Percentiles rank a stretch among this genome's conserved stretches.
Conservation (phyloP, 106 monocot species). For the Phalaenopsis equestris region DNA sequence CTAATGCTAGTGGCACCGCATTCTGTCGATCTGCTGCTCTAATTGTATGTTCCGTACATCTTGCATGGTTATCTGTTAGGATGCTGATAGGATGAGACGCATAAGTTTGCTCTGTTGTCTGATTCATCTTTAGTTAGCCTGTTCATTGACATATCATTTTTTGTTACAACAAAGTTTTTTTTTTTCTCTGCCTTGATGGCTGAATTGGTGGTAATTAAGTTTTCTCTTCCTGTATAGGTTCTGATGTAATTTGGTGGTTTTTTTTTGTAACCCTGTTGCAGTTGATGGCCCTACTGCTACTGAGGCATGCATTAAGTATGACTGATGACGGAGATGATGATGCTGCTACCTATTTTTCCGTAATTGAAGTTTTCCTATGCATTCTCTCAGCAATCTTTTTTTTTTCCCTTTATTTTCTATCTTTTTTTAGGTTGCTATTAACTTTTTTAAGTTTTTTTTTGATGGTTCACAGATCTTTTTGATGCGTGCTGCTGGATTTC, state of each 20-base stretch:
- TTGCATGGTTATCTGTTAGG: neutral
- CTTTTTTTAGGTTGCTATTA: neutral
- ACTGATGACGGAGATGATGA: conserved; percentile 57
- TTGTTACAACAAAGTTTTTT: neutral
- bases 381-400: neutral
- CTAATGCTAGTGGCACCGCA: conserved; percentile 72
- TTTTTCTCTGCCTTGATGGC: neutral
- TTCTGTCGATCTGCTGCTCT: conserved; percentile 77
- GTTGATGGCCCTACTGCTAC: conserved; percentile 83
- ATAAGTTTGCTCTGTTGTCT: neutral
- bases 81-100: neutral
- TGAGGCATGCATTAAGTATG: conserved; percentile 71
- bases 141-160: neutral
- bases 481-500: conserved; percentile 70
- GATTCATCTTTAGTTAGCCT: neutral
- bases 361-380: conserved; percentile 23
- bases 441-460: neutral
- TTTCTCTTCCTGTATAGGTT: neutral
- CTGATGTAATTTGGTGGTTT: neutral
- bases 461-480: conserved; percentile 50
- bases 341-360: conserved; percentile 76
- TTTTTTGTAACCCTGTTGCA: conserved; percentile 17
- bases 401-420: neutral
- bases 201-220: neutral
- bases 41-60: conserved; percentile 39